A percentile compares a stretch with the other conserved stretches of the same genome.
Conservation (phyloP, 169 alveolate genomes). For the Babesia sp. region DNA sequence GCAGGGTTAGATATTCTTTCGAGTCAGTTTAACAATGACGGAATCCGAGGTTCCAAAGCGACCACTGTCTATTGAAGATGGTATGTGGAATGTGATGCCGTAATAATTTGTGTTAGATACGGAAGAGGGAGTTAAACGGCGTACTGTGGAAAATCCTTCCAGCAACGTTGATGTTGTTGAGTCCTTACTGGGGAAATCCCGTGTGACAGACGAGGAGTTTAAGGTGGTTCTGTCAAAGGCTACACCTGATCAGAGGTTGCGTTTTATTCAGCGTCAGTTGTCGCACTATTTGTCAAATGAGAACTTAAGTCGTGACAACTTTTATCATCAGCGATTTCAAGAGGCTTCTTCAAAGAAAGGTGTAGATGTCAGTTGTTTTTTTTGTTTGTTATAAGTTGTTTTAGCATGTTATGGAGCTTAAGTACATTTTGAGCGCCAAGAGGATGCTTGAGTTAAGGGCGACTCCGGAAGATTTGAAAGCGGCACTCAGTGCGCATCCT, state of each 20-base stretch:
- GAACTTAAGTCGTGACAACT: slow-evolving; percentile 53
- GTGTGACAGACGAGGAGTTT: slow-evolving; percentile 58
- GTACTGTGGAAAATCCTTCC: slow-evolving; percentile 14
- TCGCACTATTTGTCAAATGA: slow-evolving; percentile 55
- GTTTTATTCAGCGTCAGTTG: slow-evolving; percentile 52
- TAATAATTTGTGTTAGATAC: not conserved
- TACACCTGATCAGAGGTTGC: slow-evolving; percentile 49
- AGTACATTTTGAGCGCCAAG: slow-evolving; percentile 63
- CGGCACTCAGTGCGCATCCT: slow-evolving; percentile 12
- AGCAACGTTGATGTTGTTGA: slow-evolving; percentile 29
- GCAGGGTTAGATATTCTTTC: not conserved
- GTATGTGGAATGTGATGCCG: not conserved
- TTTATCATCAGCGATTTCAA: slow-evolving; percentile 47
- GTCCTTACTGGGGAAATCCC: slow-evolving; percentile 34
- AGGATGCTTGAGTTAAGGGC: slow-evolving; percentile 61
- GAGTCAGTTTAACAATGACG: not conserved
- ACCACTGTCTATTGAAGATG: not conserved
- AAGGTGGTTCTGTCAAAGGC: slow-evolving; percentile 33
- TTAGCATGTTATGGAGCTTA: slow-evolving; percentile 59
- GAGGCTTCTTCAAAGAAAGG: slow-evolving; percentile 56
- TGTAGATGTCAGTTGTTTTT: slow-evolving; percentile 24
- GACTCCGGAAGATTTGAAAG: slow-evolving; percentile 51
- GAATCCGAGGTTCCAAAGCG: slow-evolving; percentile 9
- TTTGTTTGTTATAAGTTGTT: not conserved
- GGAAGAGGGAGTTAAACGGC: slow-evolving; percentile 15